Base-by-base conservation (phyloP, 225 moss, liverwort and hornwort species). In the Asterella californica region DNA sequence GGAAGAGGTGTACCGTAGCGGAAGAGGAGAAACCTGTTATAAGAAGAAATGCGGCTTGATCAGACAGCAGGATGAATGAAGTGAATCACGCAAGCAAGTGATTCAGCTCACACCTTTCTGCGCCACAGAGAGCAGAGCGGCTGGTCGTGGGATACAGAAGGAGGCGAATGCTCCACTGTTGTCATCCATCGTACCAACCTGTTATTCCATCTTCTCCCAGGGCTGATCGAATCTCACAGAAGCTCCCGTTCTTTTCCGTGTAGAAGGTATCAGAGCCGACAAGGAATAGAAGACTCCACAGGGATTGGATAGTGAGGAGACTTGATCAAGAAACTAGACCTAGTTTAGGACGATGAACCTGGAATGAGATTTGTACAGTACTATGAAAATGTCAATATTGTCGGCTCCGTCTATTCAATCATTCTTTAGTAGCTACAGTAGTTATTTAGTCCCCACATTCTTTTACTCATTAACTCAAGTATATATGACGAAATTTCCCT, bases 361-460 rank as follows among this genome's bases (percentile, higher is more conserved):
- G n/a, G n/a, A 37, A 22, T 42, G 38, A 70, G 38, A 70, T 38
- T 11, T 70, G 69, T 70, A 70, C 69, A 70, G 32, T 70, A 70
- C 24, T 25, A 11, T 37, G 42, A 22, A n/a, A 70, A 9, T 37
- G 37, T 70, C 42, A 38, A 70, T 42, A 11, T 37, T 37, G 42
- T 70, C 38, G 69, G 42, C 42, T 70, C 10, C 42, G 9, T 70
- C 22, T 24, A 65, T 70, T 70, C 36, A 70, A 37, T 38, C 22
- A 70, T 70, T 70, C 69, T 70, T 65, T 65, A 65, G 38, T 70
- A 21, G 69, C 42, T 70, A n/a, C n/a, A n/a, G n/a, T n/a, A 70
- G 69, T 38, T 70, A 70, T 32, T 10, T 70, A 70, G 69, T 70
- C 36, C 69, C 69, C 69, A 42, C 69, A 70, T 45, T 42, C 38